Conservation (phyloP, 169 alveolate genomes). For the Blepharisma undulans region DNA sequence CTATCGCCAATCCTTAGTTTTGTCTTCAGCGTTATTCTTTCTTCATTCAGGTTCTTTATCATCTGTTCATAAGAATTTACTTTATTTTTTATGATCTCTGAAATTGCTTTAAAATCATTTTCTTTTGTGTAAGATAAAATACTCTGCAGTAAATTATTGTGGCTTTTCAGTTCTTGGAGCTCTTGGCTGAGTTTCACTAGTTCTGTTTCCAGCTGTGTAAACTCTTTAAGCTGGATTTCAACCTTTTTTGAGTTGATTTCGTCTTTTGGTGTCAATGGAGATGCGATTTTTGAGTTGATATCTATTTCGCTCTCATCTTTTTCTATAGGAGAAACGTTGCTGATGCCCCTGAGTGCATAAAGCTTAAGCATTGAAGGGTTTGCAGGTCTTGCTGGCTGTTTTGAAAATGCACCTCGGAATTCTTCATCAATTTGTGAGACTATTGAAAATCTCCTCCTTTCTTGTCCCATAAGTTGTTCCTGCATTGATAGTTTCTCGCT, state of each 20-base stretch:
- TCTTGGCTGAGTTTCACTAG: background rate
- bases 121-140: background rate
- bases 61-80: background rate
- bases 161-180: background rate
- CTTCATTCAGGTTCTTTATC: background rate
- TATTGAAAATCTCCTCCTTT: background rate
- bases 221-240: background rate
- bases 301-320: slow-evolving; percentile 6
- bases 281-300: background rate
- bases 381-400: background rate
- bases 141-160: background rate
- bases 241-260: background rate
- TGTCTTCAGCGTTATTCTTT: background rate
- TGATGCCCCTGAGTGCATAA: background rate
- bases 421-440: background rate
- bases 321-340: slow-evolving; percentile 17
- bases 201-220: background rate
- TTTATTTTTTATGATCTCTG: background rate
- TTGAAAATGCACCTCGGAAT: background rate
- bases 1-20: background rate
- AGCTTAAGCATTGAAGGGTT: background rate
- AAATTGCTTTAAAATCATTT: background rate
- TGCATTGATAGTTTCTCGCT: background rate
- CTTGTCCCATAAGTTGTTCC: background rate
- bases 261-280: background rate